These are phyloP conservation scores for Plasmodium inui DNA, from an alignment of 169 alveolate species.

Conservation along the genomic window DNA sequence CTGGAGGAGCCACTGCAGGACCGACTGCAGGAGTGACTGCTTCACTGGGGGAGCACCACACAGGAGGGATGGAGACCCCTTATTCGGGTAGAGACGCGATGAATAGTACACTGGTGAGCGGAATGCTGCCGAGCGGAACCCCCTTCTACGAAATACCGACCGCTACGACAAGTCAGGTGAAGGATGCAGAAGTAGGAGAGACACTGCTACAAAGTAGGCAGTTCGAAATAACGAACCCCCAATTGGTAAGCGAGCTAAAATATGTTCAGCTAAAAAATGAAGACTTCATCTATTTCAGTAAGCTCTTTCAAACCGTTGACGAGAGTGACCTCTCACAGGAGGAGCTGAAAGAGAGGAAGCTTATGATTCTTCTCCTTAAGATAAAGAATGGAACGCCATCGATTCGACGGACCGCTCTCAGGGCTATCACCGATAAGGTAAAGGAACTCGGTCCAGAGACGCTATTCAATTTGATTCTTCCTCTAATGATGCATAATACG, in stretches of 20 bases:
- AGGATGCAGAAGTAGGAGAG: constrained; percentile 26
- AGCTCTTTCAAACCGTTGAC: constrained; percentile 91
- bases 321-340: constrained; percentile 95
- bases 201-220: constrained; percentile 61
- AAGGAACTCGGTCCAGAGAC: constrained; percentile 98
- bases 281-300: constrained; percentile 92
- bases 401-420: constrained; percentile 95
- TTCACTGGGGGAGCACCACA: neutral
- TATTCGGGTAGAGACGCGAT: neutral
- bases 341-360: constrained; percentile 96
- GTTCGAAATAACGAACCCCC: constrained; percentile 62
- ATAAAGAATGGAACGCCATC: constrained; percentile 99
- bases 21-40: too few species aligned
- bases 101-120: constrained; percentile 45
- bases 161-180: neutral
- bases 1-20: neutral
- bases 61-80: neutral
- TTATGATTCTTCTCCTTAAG: constrained; percentile 94
- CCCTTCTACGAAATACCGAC: constrained; percentile 44
- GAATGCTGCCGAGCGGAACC: constrained; percentile 37
- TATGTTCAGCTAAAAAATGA: constrained; percentile 93
- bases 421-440: constrained; percentile 96
- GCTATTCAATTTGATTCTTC: constrained; percentile 96
- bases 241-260: constrained; percentile 75
- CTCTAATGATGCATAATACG: constrained; percentile 97